phyloP scores from a whole-genome alignment of 2,329 filamentous ascomycete genomes.

The Penicillium sclerotiorum region DNA sequence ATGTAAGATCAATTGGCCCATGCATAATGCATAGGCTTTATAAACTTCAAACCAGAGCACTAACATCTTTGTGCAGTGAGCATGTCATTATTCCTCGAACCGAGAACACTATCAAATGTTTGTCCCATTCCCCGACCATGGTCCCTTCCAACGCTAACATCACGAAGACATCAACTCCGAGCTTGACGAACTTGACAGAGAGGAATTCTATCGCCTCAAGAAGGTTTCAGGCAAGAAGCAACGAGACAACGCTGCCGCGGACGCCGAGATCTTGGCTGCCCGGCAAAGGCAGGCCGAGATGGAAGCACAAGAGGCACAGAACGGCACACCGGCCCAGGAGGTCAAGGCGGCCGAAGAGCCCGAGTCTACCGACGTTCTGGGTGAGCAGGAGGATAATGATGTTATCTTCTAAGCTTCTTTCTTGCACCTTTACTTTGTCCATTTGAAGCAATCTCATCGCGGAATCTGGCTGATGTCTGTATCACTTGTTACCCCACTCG shows the following conservation, averaged over 20 bases:
- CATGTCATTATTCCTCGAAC: slow-evolving; percentile 91
- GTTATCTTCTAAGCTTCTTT: slow-evolving; percentile 70
- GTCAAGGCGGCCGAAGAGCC: slow-evolving; percentile 43
- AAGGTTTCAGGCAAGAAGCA: slow-evolving; percentile 90
- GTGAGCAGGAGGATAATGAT: slow-evolving; percentile 76
- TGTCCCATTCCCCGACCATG: slow-evolving; percentile 1
- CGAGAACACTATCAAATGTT: slow-evolving; percentile 99
- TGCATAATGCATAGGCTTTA: not conserved
- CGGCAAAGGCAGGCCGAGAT: slow-evolving; percentile 46
- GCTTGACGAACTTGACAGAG: slow-evolving; percentile 93
- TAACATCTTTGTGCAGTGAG: slow-evolving; percentile 38
- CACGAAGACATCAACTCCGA: slow-evolving; percentile 91
- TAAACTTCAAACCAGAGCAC: slow-evolving; percentile 4
- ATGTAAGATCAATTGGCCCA: slow-evolving; percentile 60
- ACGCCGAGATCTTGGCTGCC: slow-evolving; percentile 71
- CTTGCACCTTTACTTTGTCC: slow-evolving; percentile 13
- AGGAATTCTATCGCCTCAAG: slow-evolving; percentile 97
- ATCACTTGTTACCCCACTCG: slow-evolving; percentile 1
- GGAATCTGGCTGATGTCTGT: slow-evolving; percentile 3
- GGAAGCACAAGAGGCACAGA: slow-evolving; percentile 64
- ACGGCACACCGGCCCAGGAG: slow-evolving; percentile 38
- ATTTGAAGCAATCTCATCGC: slow-evolving; percentile 2
- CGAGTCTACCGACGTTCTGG: slow-evolving; percentile 67
- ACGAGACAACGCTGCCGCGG: slow-evolving; percentile 70
- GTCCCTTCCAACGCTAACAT: slow-evolving; percentile 6